phyloP scores from a whole-genome alignment of 1,284 basidiomycete species.

The Lentinula novae-zelandiae region DNA sequence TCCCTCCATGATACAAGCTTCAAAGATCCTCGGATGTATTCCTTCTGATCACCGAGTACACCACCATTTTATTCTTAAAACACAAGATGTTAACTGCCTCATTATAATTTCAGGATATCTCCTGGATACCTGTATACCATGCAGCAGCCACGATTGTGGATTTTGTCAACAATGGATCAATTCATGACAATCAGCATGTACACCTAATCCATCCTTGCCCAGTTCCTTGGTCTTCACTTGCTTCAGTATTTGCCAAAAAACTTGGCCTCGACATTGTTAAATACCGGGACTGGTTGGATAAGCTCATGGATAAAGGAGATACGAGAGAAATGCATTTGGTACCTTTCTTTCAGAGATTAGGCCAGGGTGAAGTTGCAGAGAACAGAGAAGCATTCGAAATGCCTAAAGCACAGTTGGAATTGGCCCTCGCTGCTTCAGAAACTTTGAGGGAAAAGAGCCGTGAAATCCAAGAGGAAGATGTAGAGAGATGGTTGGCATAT shows the following conservation, averaged over 20 bases:
- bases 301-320: neutral
- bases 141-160: constrained; percentile 28
- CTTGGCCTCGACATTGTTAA: neutral
- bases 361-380: neutral
- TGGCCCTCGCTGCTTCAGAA: neutral
- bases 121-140: constrained; percentile 29
- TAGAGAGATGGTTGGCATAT: neutral
- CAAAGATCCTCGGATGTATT: constrained; percentile 21
- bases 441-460: neutral
- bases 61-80: constrained; percentile 17
- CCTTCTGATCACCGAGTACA: constrained; percentile 15
- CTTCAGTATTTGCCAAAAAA: neutral
- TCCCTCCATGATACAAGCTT: constrained; percentile 25
- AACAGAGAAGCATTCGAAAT: neutral
- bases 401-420: neutral
- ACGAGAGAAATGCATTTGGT: neutral
- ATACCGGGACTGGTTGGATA: neutral
- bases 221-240: constrained; percentile 8
- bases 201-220: constrained; percentile 18
- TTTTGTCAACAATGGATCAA: constrained; percentile 8
- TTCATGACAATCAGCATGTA: constrained; percentile 2
- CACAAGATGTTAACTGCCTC: neutral
- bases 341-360: neutral
- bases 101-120: constrained; percentile 17
- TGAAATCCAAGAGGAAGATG: neutral